Conservation (phyloP, 805 yeast genomes). For the Cyberlindnera xylosilytica region DNA sequence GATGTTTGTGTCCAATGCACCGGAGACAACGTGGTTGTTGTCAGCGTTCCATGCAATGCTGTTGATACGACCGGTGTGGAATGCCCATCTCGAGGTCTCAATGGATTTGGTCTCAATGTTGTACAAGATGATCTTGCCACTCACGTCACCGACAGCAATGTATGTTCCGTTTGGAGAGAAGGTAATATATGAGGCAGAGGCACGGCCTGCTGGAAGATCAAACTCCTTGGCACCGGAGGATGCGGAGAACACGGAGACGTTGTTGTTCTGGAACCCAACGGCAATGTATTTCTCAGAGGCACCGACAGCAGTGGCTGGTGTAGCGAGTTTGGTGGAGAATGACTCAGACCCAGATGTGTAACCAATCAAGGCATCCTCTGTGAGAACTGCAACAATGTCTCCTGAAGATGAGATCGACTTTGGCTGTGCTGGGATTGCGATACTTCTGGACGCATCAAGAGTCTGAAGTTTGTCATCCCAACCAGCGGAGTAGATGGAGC, state of each 20-base stretch:
- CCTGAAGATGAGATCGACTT: constrained; percentile 38
- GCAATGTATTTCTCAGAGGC: constrained; percentile 42
- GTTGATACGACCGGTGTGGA: constrained; percentile 81
- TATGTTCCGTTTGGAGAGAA: constrained; percentile 68
- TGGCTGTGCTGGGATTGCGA: constrained; percentile 48
- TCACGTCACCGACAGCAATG: constrained; percentile 81
- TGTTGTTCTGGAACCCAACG: constrained; percentile 43
- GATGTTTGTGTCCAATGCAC: constrained; percentile 80
- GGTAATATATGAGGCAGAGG: constrained; percentile 59
- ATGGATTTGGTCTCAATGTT: constrained; percentile 49
- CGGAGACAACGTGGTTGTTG: constrained; percentile 70
- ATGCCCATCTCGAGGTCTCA: constrained; percentile 90
- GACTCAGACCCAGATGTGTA: constrained; percentile 33
- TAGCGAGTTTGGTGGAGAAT: constrained; percentile 31
- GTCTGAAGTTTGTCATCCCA: constrained; percentile 83
- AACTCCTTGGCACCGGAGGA: constrained; percentile 23
- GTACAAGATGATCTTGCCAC: constrained; percentile 83
- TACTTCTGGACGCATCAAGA: constrained; percentile 28
- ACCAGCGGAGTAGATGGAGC: constrained; percentile 53
- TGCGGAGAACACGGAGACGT: constrained; percentile 38
- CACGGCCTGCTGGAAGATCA: constrained; percentile 46
- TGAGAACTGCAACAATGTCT: constrained; percentile 36
- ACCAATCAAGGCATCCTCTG: constrained; percentile 35
- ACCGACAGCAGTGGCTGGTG: constrained; percentile 45
- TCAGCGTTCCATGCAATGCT: constrained; percentile 78